These are phyloP conservation scores for Aspergillus fijiensis DNA, from an alignment of 2,329 filamentous ascomycete genomes.

Conservation along the genomic window DNA sequence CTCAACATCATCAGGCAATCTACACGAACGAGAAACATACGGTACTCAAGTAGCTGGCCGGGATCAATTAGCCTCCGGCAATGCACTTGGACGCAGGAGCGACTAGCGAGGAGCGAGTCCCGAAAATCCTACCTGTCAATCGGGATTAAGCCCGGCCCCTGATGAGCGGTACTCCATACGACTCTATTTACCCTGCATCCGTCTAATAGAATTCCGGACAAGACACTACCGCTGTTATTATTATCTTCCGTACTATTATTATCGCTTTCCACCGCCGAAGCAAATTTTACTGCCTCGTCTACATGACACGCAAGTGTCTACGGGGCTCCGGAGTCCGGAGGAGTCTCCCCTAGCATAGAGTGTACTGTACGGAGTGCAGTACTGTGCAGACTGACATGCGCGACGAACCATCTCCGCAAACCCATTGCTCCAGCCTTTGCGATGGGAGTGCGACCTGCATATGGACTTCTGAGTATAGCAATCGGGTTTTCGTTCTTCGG, in stretches of 20 bases:
- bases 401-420: neutral
- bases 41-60: neutral
- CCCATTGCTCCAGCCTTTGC: too few relatives aligned
- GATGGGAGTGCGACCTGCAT: neutral
- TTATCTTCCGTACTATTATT: slow-evolving; percentile 11
- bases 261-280: slow-evolving; percentile 8
- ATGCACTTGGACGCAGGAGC: neutral
- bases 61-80: neutral
- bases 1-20: neutral
- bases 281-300: slow-evolving; percentile 12
- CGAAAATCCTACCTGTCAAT: slow-evolving; percentile 12
- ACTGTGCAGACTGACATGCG: neutral
- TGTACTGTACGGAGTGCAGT: neutral
- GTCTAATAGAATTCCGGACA: slow-evolving; percentile 6
- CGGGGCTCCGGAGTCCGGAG: neutral
- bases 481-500: neutral
- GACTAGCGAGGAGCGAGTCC: neutral
- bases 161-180: slow-evolving; percentile 6
- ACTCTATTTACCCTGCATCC: slow-evolving; percentile 9
- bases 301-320: slow-evolving; percentile 17
- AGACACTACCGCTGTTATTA: slow-evolving; percentile 8
- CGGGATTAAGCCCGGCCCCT: slow-evolving; percentile 16
- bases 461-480: neutral
- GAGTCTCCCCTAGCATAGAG: neutral
- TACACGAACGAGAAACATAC: neutral